Evolutionary conservation across 1,284 basidiomycete genomes (phyloP).

Genomic region (Moniliophthora roreri): DNA sequence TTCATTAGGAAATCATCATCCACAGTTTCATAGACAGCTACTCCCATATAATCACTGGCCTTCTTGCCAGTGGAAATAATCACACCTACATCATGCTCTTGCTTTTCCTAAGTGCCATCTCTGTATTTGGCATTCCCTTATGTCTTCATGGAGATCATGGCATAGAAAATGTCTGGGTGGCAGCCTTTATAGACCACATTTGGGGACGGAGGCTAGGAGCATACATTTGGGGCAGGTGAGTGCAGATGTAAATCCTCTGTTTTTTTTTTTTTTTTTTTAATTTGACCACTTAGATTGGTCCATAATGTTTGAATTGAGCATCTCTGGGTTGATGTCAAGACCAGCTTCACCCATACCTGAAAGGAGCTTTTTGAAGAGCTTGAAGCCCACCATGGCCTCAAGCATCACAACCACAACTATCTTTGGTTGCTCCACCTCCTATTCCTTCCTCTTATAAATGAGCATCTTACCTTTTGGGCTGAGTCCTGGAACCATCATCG

Average conservation of each 20-base stretch:
- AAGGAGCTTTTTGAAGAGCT: constrained; percentile 5
- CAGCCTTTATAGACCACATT: constrained; percentile 20
- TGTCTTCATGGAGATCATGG: constrained; percentile 27
- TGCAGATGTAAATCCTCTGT: not conserved
- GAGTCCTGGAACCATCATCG: constrained; percentile 27
- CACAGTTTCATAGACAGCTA: constrained; percentile 16
- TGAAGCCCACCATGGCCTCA: constrained; percentile 5
- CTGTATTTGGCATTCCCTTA: constrained; percentile 20
- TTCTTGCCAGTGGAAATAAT: constrained; percentile 12
- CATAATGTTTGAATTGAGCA: constrained; percentile 11
- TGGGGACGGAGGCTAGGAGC: constrained; percentile 19
- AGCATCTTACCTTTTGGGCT: constrained; percentile 20
- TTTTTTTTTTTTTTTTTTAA: too few species aligned
- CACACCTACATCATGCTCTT: constrained; percentile 21
- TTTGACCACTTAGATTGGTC: not conserved
- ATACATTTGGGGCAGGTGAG: constrained; percentile 26
- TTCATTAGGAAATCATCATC: constrained; percentile 11
- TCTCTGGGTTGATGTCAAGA: constrained; percentile 10
- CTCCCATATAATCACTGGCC: constrained; percentile 6
- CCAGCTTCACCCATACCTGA: not conserved
- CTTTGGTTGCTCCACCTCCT: constrained; percentile 30
- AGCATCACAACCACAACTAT: not conserved
- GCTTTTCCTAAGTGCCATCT: constrained; percentile 21
- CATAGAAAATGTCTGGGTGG: constrained; percentile 25
- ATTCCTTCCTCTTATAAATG: constrained; percentile 26